Evolutionary conservation across 805 yeast genomes (phyloP).

Genomic region (Lachancea mirantina): DNA sequence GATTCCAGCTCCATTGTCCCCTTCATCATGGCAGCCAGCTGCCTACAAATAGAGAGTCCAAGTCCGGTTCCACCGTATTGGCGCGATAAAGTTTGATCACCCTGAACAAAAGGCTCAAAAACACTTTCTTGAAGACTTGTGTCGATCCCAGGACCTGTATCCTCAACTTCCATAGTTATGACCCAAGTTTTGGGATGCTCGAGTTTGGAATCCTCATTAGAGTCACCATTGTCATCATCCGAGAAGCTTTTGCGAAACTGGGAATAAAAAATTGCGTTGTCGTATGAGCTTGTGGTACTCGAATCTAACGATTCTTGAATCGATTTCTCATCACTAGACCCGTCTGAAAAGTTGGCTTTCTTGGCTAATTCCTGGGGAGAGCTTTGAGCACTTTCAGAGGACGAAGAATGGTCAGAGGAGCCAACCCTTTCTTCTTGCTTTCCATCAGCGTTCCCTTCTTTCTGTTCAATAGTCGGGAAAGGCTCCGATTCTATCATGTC

Average conservation of each 20-base stretch:
- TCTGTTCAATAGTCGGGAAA: background rate
- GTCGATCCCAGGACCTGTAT: conserved; percentile 94
- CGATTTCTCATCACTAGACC: conserved; percentile 10
- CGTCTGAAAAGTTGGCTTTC: conserved; percentile 12
- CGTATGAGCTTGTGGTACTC: conserved; percentile 33
- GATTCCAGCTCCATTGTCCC: conserved; percentile 76
- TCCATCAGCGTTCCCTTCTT: conserved; percentile 3
- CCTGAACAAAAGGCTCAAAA: conserved; percentile 95
- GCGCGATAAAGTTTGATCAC: conserved; percentile 87
- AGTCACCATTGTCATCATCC: conserved; percentile 16
- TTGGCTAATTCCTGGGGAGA: conserved; percentile 8
- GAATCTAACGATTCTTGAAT: conserved; percentile 19
- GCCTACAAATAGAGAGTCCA: conserved; percentile 84
- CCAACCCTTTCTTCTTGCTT: conserved; percentile 6
- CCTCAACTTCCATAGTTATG: conserved; percentile 58
- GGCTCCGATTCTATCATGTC: conserved; percentile 9
- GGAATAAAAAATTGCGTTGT: conserved; percentile 37
- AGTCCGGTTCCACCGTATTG: conserved; percentile 95
- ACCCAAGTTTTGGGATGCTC: conserved; percentile 32
- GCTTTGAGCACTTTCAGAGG: background rate
- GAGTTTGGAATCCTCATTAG: conserved; percentile 18
- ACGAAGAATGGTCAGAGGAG: background rate
- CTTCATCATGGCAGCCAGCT: conserved; percentile 83
- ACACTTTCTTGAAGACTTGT: conserved; percentile 72
- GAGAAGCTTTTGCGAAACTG: conserved; percentile 32